Evolutionary conservation across 1,284 basidiomycete genomes (phyloP).

Genomic region (Jaminaea rosea): DNA sequence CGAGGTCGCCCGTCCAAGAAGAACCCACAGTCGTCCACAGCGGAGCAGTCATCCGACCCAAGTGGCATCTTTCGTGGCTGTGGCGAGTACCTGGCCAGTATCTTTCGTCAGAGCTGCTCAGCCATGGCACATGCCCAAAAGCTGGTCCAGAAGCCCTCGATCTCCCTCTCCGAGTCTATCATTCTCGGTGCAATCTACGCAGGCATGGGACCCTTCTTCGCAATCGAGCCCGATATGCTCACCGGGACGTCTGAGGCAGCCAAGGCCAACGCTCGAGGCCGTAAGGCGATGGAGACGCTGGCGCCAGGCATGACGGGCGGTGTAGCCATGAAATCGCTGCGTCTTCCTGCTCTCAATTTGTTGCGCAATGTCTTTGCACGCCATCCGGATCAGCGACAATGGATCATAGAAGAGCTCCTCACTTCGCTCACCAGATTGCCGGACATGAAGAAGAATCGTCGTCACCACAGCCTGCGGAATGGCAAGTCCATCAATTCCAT

Average conservation of each 20-base stretch:
- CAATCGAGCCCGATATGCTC: constrained; percentile 55
- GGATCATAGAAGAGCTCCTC: constrained; percentile 94
- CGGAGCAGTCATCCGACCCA: constrained; percentile 4
- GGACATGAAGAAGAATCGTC: constrained; percentile 74
- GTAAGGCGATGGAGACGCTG: constrained; percentile 18
- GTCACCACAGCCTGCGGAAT: constrained; percentile 55
- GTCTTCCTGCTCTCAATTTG: constrained; percentile 69
- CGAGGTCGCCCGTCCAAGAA: constrained; percentile 11
- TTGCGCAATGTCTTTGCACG: constrained; percentile 76
- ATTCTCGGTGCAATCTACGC: constrained; percentile 86
- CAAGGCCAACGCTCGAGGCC: constrained; percentile 13
- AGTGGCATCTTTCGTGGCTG: constrained; percentile 16
- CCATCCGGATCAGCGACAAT: constrained; percentile 76
- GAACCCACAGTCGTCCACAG: constrained; percentile 7
- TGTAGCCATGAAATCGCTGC: constrained; percentile 62
- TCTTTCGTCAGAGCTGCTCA: constrained; percentile 26
- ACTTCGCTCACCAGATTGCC: constrained; percentile 78
- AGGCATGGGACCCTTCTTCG: constrained; percentile 83
- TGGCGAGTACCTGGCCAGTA: constrained; percentile 17
- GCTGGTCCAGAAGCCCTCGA: constrained; percentile 50
- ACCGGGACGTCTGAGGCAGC: constrained; percentile 10
- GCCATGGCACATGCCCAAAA: constrained; percentile 47
- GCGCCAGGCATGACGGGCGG: constrained; percentile 12
- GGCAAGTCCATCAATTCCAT: constrained; percentile 74
- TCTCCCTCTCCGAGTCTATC: constrained; percentile 41